A percentile compares a stretch with the other conserved stretches of the same genome.
Conservation (phyloP, 176 grass and related monocot species). For the bread wheat (Triticum aestivum) region DNA sequence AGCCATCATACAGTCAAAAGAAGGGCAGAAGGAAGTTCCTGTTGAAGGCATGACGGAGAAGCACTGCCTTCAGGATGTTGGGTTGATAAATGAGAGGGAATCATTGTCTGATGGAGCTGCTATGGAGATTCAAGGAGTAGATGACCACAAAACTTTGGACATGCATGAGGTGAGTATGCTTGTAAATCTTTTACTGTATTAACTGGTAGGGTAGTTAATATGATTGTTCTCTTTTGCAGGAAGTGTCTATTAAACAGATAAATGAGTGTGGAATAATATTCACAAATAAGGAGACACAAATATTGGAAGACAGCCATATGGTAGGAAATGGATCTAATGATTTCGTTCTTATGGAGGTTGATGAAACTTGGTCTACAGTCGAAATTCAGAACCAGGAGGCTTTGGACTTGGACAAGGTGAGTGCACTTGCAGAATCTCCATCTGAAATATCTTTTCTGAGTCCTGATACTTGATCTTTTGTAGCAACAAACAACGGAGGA, state of each 20-base stretch:
- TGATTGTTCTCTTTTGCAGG: conserved; percentile 32
- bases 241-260: not conserved
- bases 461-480: conserved; percentile 29
- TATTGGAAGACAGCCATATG: conserved; percentile 7
- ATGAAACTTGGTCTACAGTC: conserved; percentile 21
- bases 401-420: conserved; percentile 34
- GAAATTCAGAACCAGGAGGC: conserved; percentile 21
- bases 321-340: not conserved
- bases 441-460: conserved; percentile 3
- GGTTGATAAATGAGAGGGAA: conserved; percentile 21
- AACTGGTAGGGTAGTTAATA: conserved; percentile 10
- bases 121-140: conserved; percentile 12
- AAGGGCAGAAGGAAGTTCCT: conserved; percentile 11
- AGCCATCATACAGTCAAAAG: conserved; percentile 26
- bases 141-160: conserved; percentile 26
- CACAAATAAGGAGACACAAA: not conserved
- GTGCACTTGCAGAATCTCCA: conserved; percentile 23
- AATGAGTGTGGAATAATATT: conserved; percentile 10
- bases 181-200: conserved; percentile 34
- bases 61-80: conserved; percentile 23
- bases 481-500: conserved; percentile 41
- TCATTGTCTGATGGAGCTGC: conserved; percentile 21
- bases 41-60: not conserved
- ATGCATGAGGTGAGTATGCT: conserved; percentile 31
- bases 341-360: conserved; percentile 11